Evolutionary conservation across 2,329 filamentous ascomycete species (phyloP).

Genomic region (Aspergillus ibericus): DNA sequence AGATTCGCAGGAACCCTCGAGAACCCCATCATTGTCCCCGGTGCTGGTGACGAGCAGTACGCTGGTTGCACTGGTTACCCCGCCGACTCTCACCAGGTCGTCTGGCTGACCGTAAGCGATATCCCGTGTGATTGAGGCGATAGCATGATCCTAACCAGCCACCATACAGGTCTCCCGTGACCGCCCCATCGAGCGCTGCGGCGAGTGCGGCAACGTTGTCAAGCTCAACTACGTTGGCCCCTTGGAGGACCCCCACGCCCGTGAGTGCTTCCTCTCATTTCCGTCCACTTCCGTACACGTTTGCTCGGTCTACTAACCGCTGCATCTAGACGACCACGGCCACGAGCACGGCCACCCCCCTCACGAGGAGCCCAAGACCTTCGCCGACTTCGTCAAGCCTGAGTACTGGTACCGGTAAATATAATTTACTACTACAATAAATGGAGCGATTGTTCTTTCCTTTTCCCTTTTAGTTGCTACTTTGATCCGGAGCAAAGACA

Average conservation of each 20-base stretch:
- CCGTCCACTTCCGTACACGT: neutral
- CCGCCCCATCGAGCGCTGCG: slow-evolving; percentile 90
- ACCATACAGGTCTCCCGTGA: slow-evolving; percentile 71
- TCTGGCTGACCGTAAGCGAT: slow-evolving; percentile 79
- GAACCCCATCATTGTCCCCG: slow-evolving; percentile 86
- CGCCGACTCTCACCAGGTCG: slow-evolving; percentile 84
- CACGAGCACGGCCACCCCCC: slow-evolving; percentile 46
- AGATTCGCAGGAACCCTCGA: slow-evolving; percentile 70
- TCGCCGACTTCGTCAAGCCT: slow-evolving; percentile 92
- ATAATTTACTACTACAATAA: slow-evolving; percentile 16
- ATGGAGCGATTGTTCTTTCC: slow-evolving; percentile 15
- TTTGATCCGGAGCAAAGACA: neutral
- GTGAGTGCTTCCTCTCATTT: slow-evolving; percentile 31
- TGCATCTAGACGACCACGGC: slow-evolving; percentile 39
- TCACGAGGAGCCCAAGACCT: slow-evolving; percentile 86
- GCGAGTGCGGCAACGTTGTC: slow-evolving; percentile 93
- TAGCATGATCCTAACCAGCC: slow-evolving; percentile 20
- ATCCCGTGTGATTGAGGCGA: neutral
- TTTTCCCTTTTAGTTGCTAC: neutral
- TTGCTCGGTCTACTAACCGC: slow-evolving; percentile 12
- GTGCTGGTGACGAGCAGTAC: slow-evolving; percentile 94
- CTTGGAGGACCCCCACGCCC: slow-evolving; percentile 67
- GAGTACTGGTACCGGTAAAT: slow-evolving; percentile 76
- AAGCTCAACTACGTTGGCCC: slow-evolving; percentile 97
- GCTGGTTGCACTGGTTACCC: slow-evolving; percentile 93